Percentiles rank a stretch among this genome's conserved stretches.
Evolutionary conservation across 495 filamentous ascomycete species (phyloP).

Genomic region (Astrocystis sublimbata): DNA sequence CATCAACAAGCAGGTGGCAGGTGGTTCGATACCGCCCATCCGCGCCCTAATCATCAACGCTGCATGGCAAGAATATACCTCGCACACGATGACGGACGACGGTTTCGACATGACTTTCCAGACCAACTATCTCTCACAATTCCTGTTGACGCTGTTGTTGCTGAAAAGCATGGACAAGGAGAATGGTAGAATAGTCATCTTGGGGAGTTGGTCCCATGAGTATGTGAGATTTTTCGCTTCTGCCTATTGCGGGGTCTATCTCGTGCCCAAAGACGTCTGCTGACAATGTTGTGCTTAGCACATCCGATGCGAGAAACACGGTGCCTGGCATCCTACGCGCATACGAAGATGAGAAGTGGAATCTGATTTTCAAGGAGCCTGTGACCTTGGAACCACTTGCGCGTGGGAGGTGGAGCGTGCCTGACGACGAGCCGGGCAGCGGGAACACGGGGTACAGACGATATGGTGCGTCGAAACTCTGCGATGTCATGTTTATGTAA

Average conservation of each 20-base stretch:
- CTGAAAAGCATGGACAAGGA: slow-evolving; percentile 46
- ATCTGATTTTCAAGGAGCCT: slow-evolving; percentile 31
- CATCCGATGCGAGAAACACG: slow-evolving; percentile 27
- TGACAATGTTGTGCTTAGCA: slow-evolving; percentile 19
- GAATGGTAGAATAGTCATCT: slow-evolving; percentile 43
- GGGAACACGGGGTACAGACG: slow-evolving; percentile 33
- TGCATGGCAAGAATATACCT: slow-evolving; percentile 36
- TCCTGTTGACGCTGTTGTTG: slow-evolving; percentile 44
- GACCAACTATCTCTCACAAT: slow-evolving; percentile 49
- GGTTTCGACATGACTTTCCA: slow-evolving; percentile 48
- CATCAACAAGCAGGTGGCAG: slow-evolving; percentile 40
- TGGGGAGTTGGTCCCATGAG: slow-evolving; percentile 48
- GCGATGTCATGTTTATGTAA: slow-evolving; percentile 43
- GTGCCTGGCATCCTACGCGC: slow-evolving; percentile 7
- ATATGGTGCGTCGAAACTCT: slow-evolving; percentile 43
- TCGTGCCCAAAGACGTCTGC: neutral
- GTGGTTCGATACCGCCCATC: slow-evolving; percentile 42
- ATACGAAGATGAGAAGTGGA: slow-evolving; percentile 31
- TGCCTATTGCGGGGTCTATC: neutral
- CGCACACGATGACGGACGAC: slow-evolving; percentile 37
- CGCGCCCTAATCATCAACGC: slow-evolving; percentile 49
- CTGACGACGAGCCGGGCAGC: slow-evolving; percentile 22
- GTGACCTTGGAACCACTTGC: slow-evolving; percentile 33
- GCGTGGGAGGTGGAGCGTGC: slow-evolving; percentile 37
- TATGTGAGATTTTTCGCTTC: slow-evolving; percentile 14